phyloP scores from a whole-genome alignment of 208 protist genomes.

The Tritrichomonas musculus region DNA sequence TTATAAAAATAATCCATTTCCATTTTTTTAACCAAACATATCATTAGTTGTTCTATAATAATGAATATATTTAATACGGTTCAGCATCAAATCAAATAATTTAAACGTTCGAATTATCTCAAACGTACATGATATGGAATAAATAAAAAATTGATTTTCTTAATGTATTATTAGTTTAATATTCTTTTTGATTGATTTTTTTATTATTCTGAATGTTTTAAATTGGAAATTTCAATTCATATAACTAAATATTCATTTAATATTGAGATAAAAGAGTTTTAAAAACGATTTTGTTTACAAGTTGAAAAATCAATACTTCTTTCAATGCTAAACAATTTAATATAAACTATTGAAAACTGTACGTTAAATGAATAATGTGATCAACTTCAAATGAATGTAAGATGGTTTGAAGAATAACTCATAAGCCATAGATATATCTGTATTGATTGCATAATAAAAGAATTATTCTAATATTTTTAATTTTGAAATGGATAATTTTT shows the following conservation, averaged over 20 bases:
- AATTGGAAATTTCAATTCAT: too few relatives aligned
- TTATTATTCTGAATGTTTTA: not conserved
- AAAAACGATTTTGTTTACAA: not conserved
- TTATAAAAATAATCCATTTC: too few relatives aligned
- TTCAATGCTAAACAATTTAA: too few relatives aligned
- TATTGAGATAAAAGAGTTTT: not conserved
- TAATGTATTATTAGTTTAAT: not conserved
- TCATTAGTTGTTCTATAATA: not conserved
- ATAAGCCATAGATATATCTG: too few relatives aligned
- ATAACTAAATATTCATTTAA: not conserved
- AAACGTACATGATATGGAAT: not conserved
- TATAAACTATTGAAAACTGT: too few relatives aligned
- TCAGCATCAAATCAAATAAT: not conserved
- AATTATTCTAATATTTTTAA: too few relatives aligned
- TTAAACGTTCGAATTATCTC: not conserved
- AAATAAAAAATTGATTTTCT: not conserved
- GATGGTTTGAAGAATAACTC: too few relatives aligned
- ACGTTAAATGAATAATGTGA: too few relatives aligned
- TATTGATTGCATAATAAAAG: too few relatives aligned
- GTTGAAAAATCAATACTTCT: not conserved
- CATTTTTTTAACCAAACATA: not conserved
- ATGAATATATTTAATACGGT: not conserved
- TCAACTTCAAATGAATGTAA: too few relatives aligned
- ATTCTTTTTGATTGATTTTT: not conserved
- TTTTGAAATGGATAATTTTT: too few relatives aligned